Conservation (phyloP, 805 yeast species). For the Starmerella asiatica region DNA sequence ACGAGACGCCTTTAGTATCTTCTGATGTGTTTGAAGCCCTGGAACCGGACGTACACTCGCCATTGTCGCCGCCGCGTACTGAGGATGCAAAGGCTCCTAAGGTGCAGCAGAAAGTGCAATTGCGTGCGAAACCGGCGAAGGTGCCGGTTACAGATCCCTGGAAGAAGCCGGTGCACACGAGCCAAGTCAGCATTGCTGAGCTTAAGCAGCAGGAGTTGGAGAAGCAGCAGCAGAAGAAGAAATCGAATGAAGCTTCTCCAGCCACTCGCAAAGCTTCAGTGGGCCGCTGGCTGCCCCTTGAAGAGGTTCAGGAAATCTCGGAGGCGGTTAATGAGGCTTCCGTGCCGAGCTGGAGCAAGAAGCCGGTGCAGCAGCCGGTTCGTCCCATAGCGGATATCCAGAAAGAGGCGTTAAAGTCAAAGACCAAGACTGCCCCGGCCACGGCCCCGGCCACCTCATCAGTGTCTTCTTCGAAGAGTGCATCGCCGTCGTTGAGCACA, state of each 20-base stretch:
- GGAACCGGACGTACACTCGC: background rate
- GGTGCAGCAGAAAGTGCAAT: background rate
- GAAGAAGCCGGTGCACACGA: conserved; percentile 14
- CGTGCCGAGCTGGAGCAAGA: conserved; percentile 13
- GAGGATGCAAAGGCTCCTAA: background rate
- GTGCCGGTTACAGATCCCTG: conserved; percentile 15
- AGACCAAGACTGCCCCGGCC: background rate
- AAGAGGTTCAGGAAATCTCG: background rate
- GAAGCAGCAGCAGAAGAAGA: conserved; percentile 5
- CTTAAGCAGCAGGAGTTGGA: conserved; percentile 15
- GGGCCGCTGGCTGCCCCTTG: conserved; percentile 3
- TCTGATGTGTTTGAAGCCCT: no score
- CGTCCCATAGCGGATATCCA: conserved; percentile 30
- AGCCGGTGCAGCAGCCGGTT: conserved; percentile 20
- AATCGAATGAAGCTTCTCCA: background rate
- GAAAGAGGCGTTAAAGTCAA: conserved; percentile 22
- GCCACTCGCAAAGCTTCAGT: conserved; percentile 1
- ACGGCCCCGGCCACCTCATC: background rate
- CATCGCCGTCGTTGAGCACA: background rate
- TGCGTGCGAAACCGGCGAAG: conserved; percentile 14
- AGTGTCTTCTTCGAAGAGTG: background rate
- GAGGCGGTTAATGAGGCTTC: conserved; percentile 10
- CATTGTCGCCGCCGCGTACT: background rate
- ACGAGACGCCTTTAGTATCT: background rate
- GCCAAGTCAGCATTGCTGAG: conserved; percentile 14